Base-by-base conservation (phyloP, 1,284 basidiomycete species). In the Cryptococcus sp. region DNA sequence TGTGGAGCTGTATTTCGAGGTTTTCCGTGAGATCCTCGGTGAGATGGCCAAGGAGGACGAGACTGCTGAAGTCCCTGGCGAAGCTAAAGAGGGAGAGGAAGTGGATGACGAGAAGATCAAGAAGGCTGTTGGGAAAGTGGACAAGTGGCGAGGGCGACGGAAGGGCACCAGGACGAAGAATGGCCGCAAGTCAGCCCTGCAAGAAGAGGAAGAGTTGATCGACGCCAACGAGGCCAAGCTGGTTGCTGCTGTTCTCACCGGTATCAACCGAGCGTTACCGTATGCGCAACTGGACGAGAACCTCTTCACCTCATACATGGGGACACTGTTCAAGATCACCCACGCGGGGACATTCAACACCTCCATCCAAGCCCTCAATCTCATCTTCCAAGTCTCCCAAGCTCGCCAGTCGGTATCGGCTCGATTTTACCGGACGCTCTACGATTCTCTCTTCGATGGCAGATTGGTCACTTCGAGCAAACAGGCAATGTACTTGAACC, bases 401-500 rank as follows among this genome's bases (percentile, higher is more conserved):
- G 69, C 78, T 1, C 75, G 78, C 49, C 70, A 79, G 64, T 81
- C 86, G 1, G 84, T 93, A 16, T 82, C 84, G 1, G 87, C 93
- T 68, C 85, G 96, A 39, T 99, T 93, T 81, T 97, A 93, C 80
- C 87, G 93, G 49, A 87, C 91, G 0, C 81, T 99, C 0, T 99
- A 99, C 73, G 86, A 88, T 31, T 94, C 92, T 1, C 81, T 99
- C 6, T 85, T 90, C 40, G 95, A 99, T 71, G 81, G 82, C 0
- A 87, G 96, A 13, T 83, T 99, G 5, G 83, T 87, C 17, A 83
- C 84, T 1, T 93, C 93, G 17, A 91, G 89, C 31, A 98, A 99
- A 76, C 93, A 98, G 76, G 92, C 94, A 8, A 91, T 99, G 88
- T 99, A 97, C 77, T 85, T 99, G 65, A 99, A 99, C 76, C 80